Evolutionary conservation across 176 grass and related monocot genomes (phyloP).

Genomic region (Stipa capillata): DNA sequence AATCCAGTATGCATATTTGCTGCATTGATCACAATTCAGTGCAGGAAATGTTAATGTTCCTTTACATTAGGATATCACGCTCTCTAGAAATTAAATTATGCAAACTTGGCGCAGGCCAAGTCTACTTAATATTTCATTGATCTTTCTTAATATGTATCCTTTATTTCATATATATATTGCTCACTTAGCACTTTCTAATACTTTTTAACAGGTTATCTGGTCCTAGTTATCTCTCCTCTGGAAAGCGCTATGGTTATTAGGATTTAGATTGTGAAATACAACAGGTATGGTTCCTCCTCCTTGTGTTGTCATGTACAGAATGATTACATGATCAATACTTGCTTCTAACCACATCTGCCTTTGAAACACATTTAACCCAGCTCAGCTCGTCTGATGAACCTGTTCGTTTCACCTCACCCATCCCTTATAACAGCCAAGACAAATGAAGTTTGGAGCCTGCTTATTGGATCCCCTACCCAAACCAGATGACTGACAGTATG

Average conservation of each 20-base stretch:
- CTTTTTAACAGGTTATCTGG: constrained; percentile 47
- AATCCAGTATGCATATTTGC: neutral
- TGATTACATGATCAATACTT: constrained; percentile 22
- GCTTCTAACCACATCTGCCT: constrained; percentile 22
- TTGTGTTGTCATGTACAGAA: constrained; percentile 29
- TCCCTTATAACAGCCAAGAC: constrained; percentile 55
- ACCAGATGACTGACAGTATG: constrained; percentile 65
- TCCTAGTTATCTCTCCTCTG: constrained; percentile 44
- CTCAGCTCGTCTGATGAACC: constrained; percentile 54
- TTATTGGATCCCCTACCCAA: constrained; percentile 64
- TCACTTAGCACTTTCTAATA: constrained; percentile 7
- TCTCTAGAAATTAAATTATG: neutral
- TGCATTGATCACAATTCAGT: neutral
- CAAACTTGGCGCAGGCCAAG: neutral
- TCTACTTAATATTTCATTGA: constrained; percentile 3
- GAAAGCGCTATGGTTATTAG: constrained; percentile 70
- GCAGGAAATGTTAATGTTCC: neutral
- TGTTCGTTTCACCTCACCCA: constrained; percentile 45
- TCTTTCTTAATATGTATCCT: neutral
- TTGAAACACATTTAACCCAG: constrained; percentile 46
- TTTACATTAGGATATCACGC: neutral
- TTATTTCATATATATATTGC: neutral
- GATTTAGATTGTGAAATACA: constrained; percentile 13
- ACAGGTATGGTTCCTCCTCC: constrained; percentile 39
- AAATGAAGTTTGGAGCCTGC: constrained; percentile 63